Percentiles rank a stretch among this genome's conserved stretches.
Conservation (phyloP, 1,284 basidiomycete genomes). For the Meripilus lineatus region DNA sequence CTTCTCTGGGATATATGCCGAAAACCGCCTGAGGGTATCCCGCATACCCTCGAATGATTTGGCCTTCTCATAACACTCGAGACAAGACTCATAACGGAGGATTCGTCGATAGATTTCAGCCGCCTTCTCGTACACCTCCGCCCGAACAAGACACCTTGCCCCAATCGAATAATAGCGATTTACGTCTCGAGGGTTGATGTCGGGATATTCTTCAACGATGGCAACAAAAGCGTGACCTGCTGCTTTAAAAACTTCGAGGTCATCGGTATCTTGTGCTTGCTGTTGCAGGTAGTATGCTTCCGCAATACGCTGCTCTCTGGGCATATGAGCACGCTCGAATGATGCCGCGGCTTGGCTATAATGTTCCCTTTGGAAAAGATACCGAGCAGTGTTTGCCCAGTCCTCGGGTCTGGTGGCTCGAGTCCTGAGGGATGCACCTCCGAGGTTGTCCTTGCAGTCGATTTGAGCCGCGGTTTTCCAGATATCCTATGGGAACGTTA, state of each 20-base stretch:
- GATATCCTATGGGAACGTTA: background rate
- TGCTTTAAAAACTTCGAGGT: constrained; percentile 31
- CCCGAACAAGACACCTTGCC: constrained; percentile 46
- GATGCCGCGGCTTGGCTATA: constrained; percentile 59
- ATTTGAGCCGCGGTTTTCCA: background rate
- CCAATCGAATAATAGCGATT: constrained; percentile 40
- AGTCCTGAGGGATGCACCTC: constrained; percentile 40
- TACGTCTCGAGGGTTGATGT: constrained; percentile 21
- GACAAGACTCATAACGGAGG: too few relatives aligned
- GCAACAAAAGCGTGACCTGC: constrained; percentile 46
- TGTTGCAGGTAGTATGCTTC: constrained; percentile 40
- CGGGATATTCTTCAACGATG: constrained; percentile 36
- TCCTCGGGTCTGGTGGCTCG: constrained; percentile 42
- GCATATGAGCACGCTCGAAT: constrained; percentile 47
- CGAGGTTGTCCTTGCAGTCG: constrained; percentile 31
- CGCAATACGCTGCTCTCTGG: constrained; percentile 40
- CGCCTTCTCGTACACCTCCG: constrained; percentile 36
- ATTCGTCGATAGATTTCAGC: constrained; percentile 41
- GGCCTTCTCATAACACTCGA: too few relatives aligned
- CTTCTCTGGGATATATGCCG: too few relatives aligned
- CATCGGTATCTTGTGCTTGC: constrained; percentile 25
- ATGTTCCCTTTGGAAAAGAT: constrained; percentile 49
- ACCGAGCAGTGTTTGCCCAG: constrained; percentile 49
- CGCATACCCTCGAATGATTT: too few relatives aligned
- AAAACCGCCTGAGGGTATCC: too few relatives aligned